Evolutionary conservation across 140 eudicot species (phyloP).

Genomic region (Bidens hawaiensis): DNA sequence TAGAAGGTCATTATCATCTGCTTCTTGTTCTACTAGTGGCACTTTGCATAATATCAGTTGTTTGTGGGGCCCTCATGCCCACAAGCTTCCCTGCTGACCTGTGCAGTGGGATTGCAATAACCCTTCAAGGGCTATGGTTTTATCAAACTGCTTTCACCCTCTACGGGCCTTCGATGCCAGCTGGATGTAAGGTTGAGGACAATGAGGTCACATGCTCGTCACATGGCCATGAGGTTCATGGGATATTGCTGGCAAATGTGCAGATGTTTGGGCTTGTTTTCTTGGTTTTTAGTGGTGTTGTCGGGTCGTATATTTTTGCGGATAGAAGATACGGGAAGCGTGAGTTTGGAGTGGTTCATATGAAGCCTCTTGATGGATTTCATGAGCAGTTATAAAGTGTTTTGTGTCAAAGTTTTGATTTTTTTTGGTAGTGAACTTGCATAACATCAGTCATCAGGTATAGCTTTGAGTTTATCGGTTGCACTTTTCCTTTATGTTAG

Average conservation of each 20-base stretch:
- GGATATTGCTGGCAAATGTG: slow-evolving; percentile 72
- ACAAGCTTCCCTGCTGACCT: slow-evolving; percentile 81
- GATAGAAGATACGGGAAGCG: slow-evolving; percentile 35
- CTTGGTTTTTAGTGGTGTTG: slow-evolving; percentile 50
- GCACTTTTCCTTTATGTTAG: slow-evolving; percentile 3
- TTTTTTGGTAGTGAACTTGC: slow-evolving; percentile 12
- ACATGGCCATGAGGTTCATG: slow-evolving; percentile 46
- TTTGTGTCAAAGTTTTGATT: slow-evolving; percentile 14
- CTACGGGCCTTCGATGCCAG: slow-evolving; percentile 88
- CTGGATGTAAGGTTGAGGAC: slow-evolving; percentile 56
- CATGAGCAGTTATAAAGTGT: slow-evolving; percentile 28
- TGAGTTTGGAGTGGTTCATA: slow-evolving; percentile 25
- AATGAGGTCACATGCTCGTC: slow-evolving; percentile 47
- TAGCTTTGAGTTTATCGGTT: slow-evolving; percentile 12
- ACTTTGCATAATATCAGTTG: slow-evolving; percentile 58
- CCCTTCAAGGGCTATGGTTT: slow-evolving; percentile 96
- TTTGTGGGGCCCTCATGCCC: slow-evolving; percentile 68
- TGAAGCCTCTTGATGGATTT: slow-evolving; percentile 32
- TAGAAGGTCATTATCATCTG: slow-evolving; percentile 84
- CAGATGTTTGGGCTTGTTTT: slow-evolving; percentile 69
- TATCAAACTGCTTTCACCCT: slow-evolving; percentile 92
- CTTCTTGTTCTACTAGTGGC: slow-evolving; percentile 78
- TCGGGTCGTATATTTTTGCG: slow-evolving; percentile 51
- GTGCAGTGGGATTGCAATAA: slow-evolving; percentile 57
- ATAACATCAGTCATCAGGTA: slow-evolving; percentile 17